These are phyloP conservation scores for Acanthamoeba divionensis DNA, from an alignment of 208 protist genomes.

Conservation along the genomic window DNA sequence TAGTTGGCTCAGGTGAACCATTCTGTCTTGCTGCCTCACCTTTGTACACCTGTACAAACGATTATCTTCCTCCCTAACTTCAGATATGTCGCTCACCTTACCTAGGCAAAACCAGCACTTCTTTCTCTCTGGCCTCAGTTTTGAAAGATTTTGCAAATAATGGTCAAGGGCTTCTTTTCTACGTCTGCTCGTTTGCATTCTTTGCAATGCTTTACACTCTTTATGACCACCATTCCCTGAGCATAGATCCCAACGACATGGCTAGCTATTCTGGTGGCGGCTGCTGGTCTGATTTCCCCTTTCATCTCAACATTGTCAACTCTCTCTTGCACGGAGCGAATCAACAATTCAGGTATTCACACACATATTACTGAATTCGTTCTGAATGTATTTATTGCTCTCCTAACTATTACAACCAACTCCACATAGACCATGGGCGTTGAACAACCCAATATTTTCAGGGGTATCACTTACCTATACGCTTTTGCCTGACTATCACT, in stretches of 20 bases:
- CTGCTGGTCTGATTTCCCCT: conserved; percentile 9
- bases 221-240: conserved; percentile 27
- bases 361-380: too few relatives aligned
- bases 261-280: conserved; percentile 18
- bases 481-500: conserved; percentile 31
- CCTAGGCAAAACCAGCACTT: not conserved
- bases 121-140: not conserved
- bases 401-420: too few relatives aligned
- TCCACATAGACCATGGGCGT: conserved; percentile 8
- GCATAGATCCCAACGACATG: not conserved
- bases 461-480: not conserved
- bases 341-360: not conserved
- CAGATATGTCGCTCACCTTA: too few relatives aligned
- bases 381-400: too few relatives aligned
- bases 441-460: conserved; percentile 8
- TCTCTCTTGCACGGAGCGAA: conserved; percentile 20
- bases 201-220: conserved; percentile 11
- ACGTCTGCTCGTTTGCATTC: not conserved
- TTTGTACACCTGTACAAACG: too few relatives aligned
- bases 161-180: not conserved
- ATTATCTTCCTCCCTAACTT: too few relatives aligned
- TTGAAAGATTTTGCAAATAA: not conserved
- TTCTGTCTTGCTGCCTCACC: too few relatives aligned
- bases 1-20: too few relatives aligned
- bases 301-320: conserved; percentile 23